phyloP scores from a whole-genome alignment of 1,139 yeast genomes.

The Schizosaccharomyces versatilis region DNA sequence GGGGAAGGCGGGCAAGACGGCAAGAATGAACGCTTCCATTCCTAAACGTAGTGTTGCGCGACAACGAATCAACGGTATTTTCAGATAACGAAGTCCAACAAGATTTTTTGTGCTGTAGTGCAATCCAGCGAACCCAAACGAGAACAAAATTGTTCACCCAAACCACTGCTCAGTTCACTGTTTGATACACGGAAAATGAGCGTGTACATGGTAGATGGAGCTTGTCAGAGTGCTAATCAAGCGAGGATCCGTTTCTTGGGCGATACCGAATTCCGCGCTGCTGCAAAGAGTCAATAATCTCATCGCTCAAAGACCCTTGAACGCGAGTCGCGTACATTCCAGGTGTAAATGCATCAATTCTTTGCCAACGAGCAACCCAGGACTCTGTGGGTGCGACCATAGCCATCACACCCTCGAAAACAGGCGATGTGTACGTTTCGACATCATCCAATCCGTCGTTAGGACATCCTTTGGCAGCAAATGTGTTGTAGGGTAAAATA shows the following conservation, averaged over 20 bases:
- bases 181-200: too few species aligned
- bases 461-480: constrained; percentile 40
- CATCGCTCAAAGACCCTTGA: constrained; percentile 77
- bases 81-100: too few species aligned
- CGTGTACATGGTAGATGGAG: too few species aligned
- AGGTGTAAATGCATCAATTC: constrained; percentile 71
- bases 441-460: constrained; percentile 74
- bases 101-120: too few species aligned
- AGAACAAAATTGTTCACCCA: too few species aligned
- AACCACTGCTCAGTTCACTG: too few species aligned
- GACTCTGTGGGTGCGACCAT: constrained; percentile 66
- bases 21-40: too few species aligned
- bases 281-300: constrained; percentile 49
- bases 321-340: constrained; percentile 85
- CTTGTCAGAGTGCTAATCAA: background rate
- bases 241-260: constrained; percentile 60
- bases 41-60: too few species aligned
- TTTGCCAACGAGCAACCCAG: constrained; percentile 90
- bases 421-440: constrained; percentile 51
- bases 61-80: too few species aligned
- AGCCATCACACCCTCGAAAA: constrained; percentile 89
- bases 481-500: constrained; percentile 37
- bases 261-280: constrained; percentile 61
- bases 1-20: too few species aligned
- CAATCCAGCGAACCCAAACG: too few species aligned